phyloP scores from a whole-genome alignment of 495 filamentous ascomycete species.

The Bathelium albidoporum region DNA sequence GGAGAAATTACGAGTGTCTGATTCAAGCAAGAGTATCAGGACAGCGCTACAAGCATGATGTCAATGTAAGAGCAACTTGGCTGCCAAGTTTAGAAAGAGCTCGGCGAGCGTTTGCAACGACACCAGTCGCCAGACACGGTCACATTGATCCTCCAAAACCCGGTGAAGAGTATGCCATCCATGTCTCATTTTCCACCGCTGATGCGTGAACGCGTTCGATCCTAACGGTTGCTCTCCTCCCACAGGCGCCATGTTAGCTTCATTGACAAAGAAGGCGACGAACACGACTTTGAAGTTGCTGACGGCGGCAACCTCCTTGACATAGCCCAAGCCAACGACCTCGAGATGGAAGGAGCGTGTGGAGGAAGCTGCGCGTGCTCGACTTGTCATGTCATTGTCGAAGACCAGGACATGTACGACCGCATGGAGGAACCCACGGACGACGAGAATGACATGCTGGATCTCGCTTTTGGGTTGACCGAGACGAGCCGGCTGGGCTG shows the following conservation, averaged over 20 bases:
- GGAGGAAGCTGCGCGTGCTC: constrained; percentile 94
- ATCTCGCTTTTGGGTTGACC: constrained; percentile 88
- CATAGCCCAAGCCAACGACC: constrained; percentile 85
- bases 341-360: constrained; percentile 98
- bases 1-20: not conserved
- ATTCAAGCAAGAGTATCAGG: not conserved
- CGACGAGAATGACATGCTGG: constrained; percentile 99
- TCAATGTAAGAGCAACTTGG: not conserved
- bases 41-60: not conserved
- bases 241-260: constrained; percentile 82
- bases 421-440: constrained; percentile 81
- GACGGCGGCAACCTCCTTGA: constrained; percentile 87
- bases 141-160: constrained; percentile 76
- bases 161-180: constrained; percentile 75
- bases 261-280: constrained; percentile 80
- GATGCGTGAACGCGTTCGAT: no score
- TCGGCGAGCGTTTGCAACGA: constrained; percentile 53
- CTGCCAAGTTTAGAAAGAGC: not conserved
- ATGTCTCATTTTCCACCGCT: no score
- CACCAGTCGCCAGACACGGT: constrained; percentile 53
- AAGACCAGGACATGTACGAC: constrained; percentile 74
- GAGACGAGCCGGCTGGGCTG: constrained; percentile 95
- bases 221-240: not conserved
- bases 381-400: constrained; percentile 93
- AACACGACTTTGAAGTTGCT: constrained; percentile 65